Evolutionary conservation across 306 rosid genomes (phyloP), one percentile per base, ranked within the genome.

Genomic region (Biancaea sappan): DNA sequence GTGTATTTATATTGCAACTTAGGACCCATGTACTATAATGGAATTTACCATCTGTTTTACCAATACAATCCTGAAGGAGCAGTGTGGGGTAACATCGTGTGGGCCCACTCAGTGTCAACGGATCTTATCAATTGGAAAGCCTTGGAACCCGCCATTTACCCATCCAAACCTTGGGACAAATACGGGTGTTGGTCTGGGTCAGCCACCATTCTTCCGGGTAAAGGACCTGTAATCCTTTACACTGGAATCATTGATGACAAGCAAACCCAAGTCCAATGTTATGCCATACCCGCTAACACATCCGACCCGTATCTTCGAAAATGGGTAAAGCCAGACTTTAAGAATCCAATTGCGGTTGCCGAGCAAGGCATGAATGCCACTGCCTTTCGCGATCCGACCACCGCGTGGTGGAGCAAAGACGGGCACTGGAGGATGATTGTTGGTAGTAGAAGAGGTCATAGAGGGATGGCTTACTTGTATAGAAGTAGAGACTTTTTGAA

Each of bases 111-210:
- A 1, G 78, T 94, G 0, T 94, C 98, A 3, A 88, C 56, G 26
- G 96, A 94, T 4, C 60, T 94, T 44, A 82, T 91, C 66, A 90
- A 88, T 12, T 94, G 98, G 98, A 75, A 82, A 57, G 62, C 88
- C 14, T 84, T 94, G 11, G 80, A 83, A 8, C 89, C 84, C 0
- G 93, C 93, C 2, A 66, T 91, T 12, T 77, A 72, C 75, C 96
- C 98, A 1, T 88, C 92, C 1, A 85, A 87, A 75, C 85, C 92
- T 26, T 91, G 87, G 22, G 98, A 94, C 63, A 83, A 81, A 44
- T 85, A 84, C 4, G 98, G 98, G 1, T 87, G 93, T 5, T 94
- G 98, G 98, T 94, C 98, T 0, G 97, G 98, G 5, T 91, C 96
- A 0, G 89, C 89, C 78, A 94, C 99, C 0, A 0, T 94, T 4